A percentile compares a stretch with the other conserved stretches of the same genome.
phyloP scores from a whole-genome alignment of 768 basidiomycete genomes.

The Rhodocollybia butyracea region DNA sequence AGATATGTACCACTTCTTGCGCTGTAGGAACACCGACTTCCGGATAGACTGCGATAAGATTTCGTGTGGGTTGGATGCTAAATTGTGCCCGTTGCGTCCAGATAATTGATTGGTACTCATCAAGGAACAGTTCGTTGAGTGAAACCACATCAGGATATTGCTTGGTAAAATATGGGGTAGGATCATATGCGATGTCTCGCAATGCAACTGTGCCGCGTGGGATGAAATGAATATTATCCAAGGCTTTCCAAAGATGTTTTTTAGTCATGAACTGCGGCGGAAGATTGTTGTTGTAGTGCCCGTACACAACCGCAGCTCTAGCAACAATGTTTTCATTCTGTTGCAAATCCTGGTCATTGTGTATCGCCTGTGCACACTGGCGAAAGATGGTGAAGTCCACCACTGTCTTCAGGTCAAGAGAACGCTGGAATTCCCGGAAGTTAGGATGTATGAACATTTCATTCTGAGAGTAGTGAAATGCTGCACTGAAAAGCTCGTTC shows the following conservation, averaged over 20 bases:
- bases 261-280: background rate
- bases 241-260: slow-evolving; percentile 21
- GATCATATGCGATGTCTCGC: background rate
- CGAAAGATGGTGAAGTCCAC: background rate
- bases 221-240: slow-evolving; percentile 37
- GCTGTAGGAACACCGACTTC: slow-evolving; percentile 36
- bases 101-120: slow-evolving; percentile 35
- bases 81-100: slow-evolving; percentile 49
- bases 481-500: background rate
- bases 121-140: slow-evolving; percentile 34
- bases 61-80: slow-evolving; percentile 21
- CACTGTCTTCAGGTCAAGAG: background rate
- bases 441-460: slow-evolving; percentile 1
- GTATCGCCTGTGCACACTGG: slow-evolving; percentile 1
- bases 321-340: background rate
- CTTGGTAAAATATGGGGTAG: slow-evolving; percentile 17
- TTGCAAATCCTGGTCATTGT: background rate
- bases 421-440: background rate
- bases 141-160: slow-evolving; percentile 31
- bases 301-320: background rate
- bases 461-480: background rate
- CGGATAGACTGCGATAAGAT: slow-evolving; percentile 31
- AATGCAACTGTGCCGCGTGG: slow-evolving; percentile 23
- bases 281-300: background rate
- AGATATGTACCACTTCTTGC: slow-evolving; percentile 39